Conservation (phyloP, 2,329 filamentous ascomycete species). For the Scorias spongiosa region DNA sequence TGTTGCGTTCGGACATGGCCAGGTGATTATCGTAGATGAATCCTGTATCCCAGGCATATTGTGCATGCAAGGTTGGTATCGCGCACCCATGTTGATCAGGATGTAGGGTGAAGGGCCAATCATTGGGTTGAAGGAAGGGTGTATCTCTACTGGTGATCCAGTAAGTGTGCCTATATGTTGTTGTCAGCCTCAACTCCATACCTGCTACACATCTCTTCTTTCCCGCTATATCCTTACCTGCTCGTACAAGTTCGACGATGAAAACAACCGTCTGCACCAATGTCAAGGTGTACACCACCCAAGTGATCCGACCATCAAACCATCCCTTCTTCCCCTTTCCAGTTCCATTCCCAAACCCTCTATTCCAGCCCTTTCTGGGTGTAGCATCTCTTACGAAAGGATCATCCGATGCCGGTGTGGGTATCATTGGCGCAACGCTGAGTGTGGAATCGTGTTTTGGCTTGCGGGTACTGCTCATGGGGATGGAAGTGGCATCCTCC, state of each 20-base stretch:
- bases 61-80: conserved; percentile 91
- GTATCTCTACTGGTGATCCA: conserved; percentile 59
- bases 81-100: conserved; percentile 91
- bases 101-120: conserved; percentile 85
- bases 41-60: conserved; percentile 46
- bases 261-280: conserved; percentile 69
- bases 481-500: conserved; percentile 33
- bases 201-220: neutral
- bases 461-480: conserved; percentile 23
- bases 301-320: conserved; percentile 49
- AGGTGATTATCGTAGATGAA: conserved; percentile 39
- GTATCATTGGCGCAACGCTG: conserved; percentile 23
- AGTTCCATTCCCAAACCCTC: neutral
- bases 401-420: conserved; percentile 23
- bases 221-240: conserved; percentile 43
- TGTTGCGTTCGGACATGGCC: conserved; percentile 62
- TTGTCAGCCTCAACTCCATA: conserved; percentile 1
- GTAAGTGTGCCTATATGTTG: conserved; percentile 49
- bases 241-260: conserved; percentile 72
- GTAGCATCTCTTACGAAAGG: conserved; percentile 23
- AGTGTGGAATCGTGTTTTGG: conserved; percentile 22
- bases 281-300: conserved; percentile 70
- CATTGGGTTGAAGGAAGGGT: conserved; percentile 89
- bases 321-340: conserved; percentile 31
- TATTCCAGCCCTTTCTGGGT: conserved; percentile 9